phyloP scores from a whole-genome alignment of 495 filamentous ascomycete genomes.

The Achaetomiella virescens region DNA sequence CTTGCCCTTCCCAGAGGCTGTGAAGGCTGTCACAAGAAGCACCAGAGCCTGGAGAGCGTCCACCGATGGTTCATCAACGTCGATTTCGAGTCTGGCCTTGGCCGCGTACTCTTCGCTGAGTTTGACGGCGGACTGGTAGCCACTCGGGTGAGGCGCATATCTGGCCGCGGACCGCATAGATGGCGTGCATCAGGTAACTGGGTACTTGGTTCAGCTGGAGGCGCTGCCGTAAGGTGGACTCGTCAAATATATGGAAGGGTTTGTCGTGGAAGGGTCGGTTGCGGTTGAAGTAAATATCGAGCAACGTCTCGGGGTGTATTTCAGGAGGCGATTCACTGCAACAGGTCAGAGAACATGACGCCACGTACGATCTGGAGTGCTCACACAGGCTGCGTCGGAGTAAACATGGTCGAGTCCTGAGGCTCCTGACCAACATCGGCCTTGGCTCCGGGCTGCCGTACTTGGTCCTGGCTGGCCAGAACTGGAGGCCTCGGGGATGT shows the following conservation, averaged over 20 bases:
- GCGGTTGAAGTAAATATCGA: constrained; percentile 72
- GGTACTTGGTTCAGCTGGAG: constrained; percentile 62
- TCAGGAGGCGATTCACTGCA: constrained; percentile 36
- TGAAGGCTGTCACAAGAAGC: constrained; percentile 68
- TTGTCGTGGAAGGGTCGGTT: constrained; percentile 73
- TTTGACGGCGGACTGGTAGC: constrained; percentile 53
- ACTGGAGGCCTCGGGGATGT: constrained; percentile 14
- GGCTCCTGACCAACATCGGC: constrained; percentile 6
- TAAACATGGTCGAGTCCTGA: constrained; percentile 14
- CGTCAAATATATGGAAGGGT: constrained; percentile 72
- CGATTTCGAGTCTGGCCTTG: constrained; percentile 60
- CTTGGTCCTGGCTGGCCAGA: constrained; percentile 11
- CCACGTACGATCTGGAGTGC: background rate
- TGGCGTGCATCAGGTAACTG: constrained; percentile 56
- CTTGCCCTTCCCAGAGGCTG: constrained; percentile 71
- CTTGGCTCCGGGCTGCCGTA: background rate
- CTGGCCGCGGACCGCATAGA: constrained; percentile 66
- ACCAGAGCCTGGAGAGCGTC: constrained; percentile 69
- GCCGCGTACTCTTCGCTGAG: constrained; percentile 62
- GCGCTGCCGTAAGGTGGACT: constrained; percentile 59
- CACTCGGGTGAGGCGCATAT: constrained; percentile 58
- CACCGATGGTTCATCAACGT: constrained; percentile 71
- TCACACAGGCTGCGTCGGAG: constrained; percentile 11
- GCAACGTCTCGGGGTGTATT: constrained; percentile 51
- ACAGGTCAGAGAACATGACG: background rate